phyloP scores from a whole-genome alignment of 2,329 filamentous ascomycete genomes.

The Fusarium odoratissimum region DNA sequence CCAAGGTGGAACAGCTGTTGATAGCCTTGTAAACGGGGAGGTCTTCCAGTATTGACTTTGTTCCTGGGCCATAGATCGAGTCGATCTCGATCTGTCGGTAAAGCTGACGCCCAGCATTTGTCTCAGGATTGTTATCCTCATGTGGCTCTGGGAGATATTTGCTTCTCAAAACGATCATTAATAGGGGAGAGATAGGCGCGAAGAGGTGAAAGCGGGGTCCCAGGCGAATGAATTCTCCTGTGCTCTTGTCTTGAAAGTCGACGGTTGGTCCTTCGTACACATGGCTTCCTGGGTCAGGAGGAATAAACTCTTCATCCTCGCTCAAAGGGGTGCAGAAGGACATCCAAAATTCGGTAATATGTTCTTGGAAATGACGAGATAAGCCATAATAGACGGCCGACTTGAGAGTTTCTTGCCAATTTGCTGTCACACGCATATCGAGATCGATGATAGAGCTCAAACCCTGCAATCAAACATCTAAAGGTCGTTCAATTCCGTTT shows the following conservation, averaged over 20 bases:
- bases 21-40: background rate
- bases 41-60: background rate
- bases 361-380: background rate
- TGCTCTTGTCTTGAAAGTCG: background rate
- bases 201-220: background rate
- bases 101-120: background rate
- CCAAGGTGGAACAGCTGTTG: background rate
- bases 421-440: background rate
- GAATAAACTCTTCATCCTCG: background rate
- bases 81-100: background rate
- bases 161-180: background rate
- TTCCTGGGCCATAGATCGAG: background rate
- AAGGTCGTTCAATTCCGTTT: background rate
- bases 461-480: background rate
- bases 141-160: background rate
- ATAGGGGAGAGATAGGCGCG: background rate
- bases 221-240: rapidly evolving
- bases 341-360: background rate
- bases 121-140: background rate
- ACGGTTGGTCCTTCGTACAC: background rate
- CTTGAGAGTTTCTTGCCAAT: background rate
- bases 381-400: background rate
- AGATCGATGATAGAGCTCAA: background rate
- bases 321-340: background rate
- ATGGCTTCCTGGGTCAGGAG: background rate